Base-by-base conservation (phyloP, 1,284 basidiomycete species). In the Malassezia nana region DNA sequence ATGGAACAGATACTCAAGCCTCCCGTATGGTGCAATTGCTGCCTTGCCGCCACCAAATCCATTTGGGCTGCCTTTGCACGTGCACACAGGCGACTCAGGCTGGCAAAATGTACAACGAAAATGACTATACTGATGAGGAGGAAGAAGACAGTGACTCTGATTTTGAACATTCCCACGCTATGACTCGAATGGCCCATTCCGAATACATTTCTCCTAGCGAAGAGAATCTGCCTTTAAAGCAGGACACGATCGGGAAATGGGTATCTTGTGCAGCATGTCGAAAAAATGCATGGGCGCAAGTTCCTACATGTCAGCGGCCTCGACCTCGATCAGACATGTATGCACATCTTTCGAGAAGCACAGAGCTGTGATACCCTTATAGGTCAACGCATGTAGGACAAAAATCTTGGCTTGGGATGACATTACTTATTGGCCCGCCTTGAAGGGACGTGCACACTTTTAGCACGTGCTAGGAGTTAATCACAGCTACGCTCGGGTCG, bases 1-100 rank as follows among this genome's bases (percentile, higher is more conserved):
- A 65, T 13, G 45, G 38, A 6, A 13, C 31, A 2, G 40, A 22
- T 5, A 10, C 42, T 5, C 52, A 59, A 25, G 46, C 50, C 6
- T 52, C 57, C 10, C 50, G 52, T n/a, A 41, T 57, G n/a, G 57
- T 65, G 7, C 48, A 58, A 41, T 46, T 73, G 40, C 26, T 50
- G 4, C 70, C 70, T 1, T 73, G 70, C 53, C 57, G 56, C 25
- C 70, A 73, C 50, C 58, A 65, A 33, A 55, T 71, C 1, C 70
- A 73, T 33, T 54, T 65, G 16, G 69, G 69, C 42, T 72, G 69
- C 22, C 59, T 72, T 5, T 61, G 59, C 47, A 69, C 64, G 6
- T 51, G 55, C 41, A 63, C 67, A 60, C 61, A 69, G 40, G 58
- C 41, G 16, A 26, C 46, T 8, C 32, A 39, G 16, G 32, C 43